Percentiles rank a stretch among this genome's conserved stretches.
Evolutionary conservation across 192 early-diverging fungal species (phyloP).

Genomic region (Coemansia sp.): DNA sequence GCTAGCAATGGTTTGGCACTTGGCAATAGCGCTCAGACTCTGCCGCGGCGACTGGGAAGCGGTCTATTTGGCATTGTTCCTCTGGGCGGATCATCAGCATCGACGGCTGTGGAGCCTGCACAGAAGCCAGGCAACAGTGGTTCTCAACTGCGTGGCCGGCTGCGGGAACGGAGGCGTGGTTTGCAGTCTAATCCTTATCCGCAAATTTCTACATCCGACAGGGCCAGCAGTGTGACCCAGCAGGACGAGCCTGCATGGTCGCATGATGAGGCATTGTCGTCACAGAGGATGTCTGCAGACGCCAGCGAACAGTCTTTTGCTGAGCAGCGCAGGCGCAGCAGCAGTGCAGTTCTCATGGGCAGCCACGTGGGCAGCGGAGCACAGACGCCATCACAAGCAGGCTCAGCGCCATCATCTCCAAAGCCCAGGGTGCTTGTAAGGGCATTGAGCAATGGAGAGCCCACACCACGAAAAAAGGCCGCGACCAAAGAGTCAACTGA

Average conservation of each 20-base stretch:
- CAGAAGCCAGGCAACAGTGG: not conserved
- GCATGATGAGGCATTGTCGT: constrained; percentile 4
- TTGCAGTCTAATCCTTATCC: constrained; percentile 13
- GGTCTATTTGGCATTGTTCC: constrained; percentile 16
- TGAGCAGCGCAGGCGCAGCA: constrained; percentile 11
- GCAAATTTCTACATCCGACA: constrained; percentile 12
- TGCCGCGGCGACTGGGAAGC: constrained; percentile 8
- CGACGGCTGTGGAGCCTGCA: not conserved
- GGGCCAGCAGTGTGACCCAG: not conserved
- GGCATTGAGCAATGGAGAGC: constrained; percentile 7
- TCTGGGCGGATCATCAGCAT: not conserved
- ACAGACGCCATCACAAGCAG: not conserved
- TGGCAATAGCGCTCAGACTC: not conserved
- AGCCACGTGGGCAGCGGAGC: constrained; percentile 1
- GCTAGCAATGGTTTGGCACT: not conserved
- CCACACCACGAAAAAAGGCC: not conserved
- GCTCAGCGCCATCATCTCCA: constrained; percentile 13
- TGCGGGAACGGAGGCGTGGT: constrained; percentile 12
- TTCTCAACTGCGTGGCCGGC: constrained; percentile 1
- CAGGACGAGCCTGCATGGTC: not conserved
- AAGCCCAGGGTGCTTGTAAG: constrained; percentile 29
- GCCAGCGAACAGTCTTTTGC: not conserved
- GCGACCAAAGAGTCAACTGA: constrained; percentile 12
- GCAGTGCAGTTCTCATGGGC: constrained; percentile 5
- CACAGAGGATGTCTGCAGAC: constrained; percentile 8